A percentile compares a stretch with the other conserved stretches of the same genome.
Conservation (phyloP, 345 rosid genomes). For the Mangifera indica region DNA sequence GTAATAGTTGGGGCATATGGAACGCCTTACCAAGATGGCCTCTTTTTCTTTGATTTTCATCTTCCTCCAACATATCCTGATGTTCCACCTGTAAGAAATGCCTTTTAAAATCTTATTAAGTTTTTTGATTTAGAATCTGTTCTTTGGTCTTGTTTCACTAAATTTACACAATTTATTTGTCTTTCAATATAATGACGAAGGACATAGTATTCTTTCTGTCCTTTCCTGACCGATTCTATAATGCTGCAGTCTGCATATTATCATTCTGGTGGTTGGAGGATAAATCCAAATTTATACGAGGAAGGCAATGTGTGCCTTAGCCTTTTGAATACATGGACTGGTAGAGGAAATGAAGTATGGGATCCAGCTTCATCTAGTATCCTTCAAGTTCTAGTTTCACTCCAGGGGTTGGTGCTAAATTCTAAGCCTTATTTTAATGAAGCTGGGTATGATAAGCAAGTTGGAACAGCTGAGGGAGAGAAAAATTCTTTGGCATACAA, state of each 20-base stretch:
- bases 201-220: background rate
- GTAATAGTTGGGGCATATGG: slow-evolving; percentile 93
- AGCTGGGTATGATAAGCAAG: slow-evolving; percentile 94
- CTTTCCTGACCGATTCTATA: slow-evolving; percentile 18
- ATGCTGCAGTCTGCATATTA: slow-evolving; percentile 82
- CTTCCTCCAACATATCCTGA: slow-evolving; percentile 85
- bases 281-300: slow-evolving; percentile 93
- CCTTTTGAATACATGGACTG: slow-evolving; percentile 97
- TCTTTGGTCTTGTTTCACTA: background rate
- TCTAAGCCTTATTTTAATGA: slow-evolving; percentile 98
- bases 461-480: slow-evolving; percentile 97
- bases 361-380: slow-evolving; percentile 90
- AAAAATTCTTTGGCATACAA: slow-evolving; percentile 87
- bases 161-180: background rate
- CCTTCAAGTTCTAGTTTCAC: slow-evolving; percentile 97
- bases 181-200: background rate
- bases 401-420: slow-evolving; percentile 94
- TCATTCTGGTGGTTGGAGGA: slow-evolving; percentile 98
- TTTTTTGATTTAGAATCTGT: slow-evolving; percentile 2
- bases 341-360: slow-evolving; percentile 98
- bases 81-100: slow-evolving; percentile 79
- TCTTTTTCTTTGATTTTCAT: slow-evolving; percentile 94
- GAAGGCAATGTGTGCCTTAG: slow-evolving; percentile 99
- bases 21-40: slow-evolving; percentile 99
- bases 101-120: slow-evolving; percentile 2